A percentile compares a stretch with the other conserved stretches of the same genome.
Evolutionary conservation across 306 rosid species (phyloP).

Genomic region (Cucumis hystrix): DNA sequence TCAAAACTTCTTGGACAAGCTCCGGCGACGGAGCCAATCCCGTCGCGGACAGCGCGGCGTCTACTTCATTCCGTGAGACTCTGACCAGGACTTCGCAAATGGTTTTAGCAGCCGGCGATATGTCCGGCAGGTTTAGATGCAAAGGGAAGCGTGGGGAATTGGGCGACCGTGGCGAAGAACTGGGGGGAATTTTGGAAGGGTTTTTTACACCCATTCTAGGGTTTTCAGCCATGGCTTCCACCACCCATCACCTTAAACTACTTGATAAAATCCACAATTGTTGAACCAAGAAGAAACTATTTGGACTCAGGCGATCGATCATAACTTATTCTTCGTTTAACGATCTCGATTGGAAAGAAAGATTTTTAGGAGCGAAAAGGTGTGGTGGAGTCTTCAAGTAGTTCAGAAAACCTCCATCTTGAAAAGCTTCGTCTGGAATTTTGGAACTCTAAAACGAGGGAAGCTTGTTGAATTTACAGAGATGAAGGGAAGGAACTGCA

Average conservation of each 20-base stretch:
- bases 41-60: conserved; percentile 28
- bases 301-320: not conserved
- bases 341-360: not conserved
- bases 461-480: not conserved
- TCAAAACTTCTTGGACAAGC: conserved; percentile 30
- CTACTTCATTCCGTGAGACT: conserved; percentile 33
- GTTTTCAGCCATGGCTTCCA: conserved; percentile 28
- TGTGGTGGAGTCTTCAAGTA: not conserved
- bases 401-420: not conserved
- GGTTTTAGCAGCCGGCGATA: conserved; percentile 23
- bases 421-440: not conserved
- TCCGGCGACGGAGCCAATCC: conserved; percentile 33
- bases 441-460: not conserved
- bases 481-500: not conserved
- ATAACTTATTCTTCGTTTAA: not conserved
- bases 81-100: conserved; percentile 40
- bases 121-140: conserved; percentile 16
- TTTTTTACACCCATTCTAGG: conserved; percentile 11
- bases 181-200: conserved; percentile 7
- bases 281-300: not conserved
- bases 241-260: not conserved
- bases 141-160: conserved; percentile 19
- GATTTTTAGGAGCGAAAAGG: not conserved
- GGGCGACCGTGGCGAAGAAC: conserved; percentile 2
- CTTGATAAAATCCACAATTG: not conserved